Conservation (phyloP, 768 basidiomycete genomes). For the Rhodotorula babjevae region DNA sequence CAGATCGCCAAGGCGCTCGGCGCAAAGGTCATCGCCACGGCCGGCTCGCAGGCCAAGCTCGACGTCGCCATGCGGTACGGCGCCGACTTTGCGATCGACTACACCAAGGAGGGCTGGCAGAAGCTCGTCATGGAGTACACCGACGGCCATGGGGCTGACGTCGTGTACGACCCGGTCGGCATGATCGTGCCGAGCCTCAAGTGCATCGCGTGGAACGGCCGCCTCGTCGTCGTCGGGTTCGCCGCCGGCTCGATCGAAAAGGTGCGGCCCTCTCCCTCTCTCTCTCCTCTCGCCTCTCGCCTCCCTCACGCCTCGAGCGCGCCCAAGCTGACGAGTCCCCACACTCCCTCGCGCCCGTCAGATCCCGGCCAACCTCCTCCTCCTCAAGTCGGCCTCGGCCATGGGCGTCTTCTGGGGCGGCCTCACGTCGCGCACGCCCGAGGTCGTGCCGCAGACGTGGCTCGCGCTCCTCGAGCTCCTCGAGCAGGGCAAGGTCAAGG, state of each 20-base stretch:
- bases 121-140: constrained; percentile 81
- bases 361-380: constrained; percentile 71
- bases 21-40: constrained; percentile 90
- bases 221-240: constrained; percentile 89
- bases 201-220: constrained; percentile 90
- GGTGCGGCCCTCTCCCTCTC: constrained; percentile 47
- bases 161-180: constrained; percentile 76
- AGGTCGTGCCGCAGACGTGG: constrained; percentile 66
- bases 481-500: constrained; percentile 59
- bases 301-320: too few relatives aligned
- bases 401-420: constrained; percentile 71
- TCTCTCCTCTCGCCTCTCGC: background rate
- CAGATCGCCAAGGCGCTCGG: constrained; percentile 91
- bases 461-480: constrained; percentile 68
- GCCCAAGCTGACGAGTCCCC: too few relatives aligned
- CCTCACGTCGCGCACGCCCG: constrained; percentile 51
- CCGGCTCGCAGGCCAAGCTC: constrained; percentile 58
- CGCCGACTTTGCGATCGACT: constrained; percentile 78
- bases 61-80: constrained; percentile 69
- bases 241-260: constrained; percentile 79
- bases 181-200: constrained; percentile 72
- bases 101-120: constrained; percentile 73
- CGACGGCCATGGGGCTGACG: constrained; percentile 69
- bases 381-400: constrained; percentile 79
- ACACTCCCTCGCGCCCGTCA: constrained; percentile 45